Conservation (phyloP, 768 basidiomycete genomes). For the Pleurotus tuoliensis region DNA sequence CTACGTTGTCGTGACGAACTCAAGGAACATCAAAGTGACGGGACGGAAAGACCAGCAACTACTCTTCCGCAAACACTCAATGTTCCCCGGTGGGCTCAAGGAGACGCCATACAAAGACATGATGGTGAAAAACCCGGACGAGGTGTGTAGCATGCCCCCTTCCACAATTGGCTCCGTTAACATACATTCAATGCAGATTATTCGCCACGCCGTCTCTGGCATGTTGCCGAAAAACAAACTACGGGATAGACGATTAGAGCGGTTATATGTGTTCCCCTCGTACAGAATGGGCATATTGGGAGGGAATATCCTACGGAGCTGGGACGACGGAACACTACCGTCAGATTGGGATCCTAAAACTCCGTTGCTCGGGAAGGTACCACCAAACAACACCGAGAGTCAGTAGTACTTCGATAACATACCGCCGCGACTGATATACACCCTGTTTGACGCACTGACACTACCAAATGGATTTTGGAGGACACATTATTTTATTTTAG, state of each 20-base stretch:
- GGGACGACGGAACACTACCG: conserved; percentile 74
- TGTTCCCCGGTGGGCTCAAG: conserved; percentile 91
- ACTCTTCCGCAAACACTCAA: conserved; percentile 84
- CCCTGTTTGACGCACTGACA: no score
- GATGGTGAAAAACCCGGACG: conserved; percentile 84
- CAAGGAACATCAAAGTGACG: conserved; percentile 76
- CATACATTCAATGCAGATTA: conserved; percentile 55
- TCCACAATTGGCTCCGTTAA: background rate
- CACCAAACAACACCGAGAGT: background rate
- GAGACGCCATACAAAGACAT: conserved; percentile 83
- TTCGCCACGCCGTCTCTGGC: conserved; percentile 92
- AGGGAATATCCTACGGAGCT: conserved; percentile 74
- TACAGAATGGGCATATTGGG: conserved; percentile 74
- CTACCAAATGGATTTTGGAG: no score
- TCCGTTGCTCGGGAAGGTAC: background rate
- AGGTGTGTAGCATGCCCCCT: conserved; percentile 48
- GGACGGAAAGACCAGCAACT: conserved; percentile 88
- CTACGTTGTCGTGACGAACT: conserved; percentile 95
- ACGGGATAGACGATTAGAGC: conserved; percentile 80
- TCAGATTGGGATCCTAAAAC: conserved; percentile 7
- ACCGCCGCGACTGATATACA: background rate
- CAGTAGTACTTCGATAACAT: background rate
- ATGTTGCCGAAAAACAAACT: conserved; percentile 99
- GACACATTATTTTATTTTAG: background rate
- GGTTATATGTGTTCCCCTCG: conserved; percentile 85